Evolutionary conservation across 2,329 filamentous ascomycete genomes (phyloP).

Genomic region (Diplodia scrobiculata): DNA sequence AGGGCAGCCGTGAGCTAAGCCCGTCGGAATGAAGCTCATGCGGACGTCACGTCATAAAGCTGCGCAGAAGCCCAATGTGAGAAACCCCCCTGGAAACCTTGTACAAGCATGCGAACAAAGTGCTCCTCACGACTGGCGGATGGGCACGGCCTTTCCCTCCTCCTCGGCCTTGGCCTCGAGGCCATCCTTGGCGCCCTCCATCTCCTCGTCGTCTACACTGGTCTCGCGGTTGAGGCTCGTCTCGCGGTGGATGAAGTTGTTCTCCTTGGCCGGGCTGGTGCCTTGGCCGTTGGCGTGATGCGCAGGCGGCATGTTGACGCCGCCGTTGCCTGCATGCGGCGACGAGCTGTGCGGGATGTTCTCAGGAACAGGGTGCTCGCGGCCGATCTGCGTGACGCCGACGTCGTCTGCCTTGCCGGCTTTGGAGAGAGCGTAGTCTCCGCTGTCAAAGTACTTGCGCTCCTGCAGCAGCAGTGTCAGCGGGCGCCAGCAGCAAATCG

Average conservation of each 20-base stretch:
- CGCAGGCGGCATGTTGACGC: slow-evolving; percentile 30
- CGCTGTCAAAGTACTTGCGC: slow-evolving; percentile 95
- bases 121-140: slow-evolving; percentile 27
- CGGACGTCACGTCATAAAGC: slow-evolving; percentile 27
- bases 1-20: slow-evolving; percentile 17
- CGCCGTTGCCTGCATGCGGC: slow-evolving; percentile 49
- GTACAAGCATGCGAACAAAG: slow-evolving; percentile 8
- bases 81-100: slow-evolving; percentile 8
- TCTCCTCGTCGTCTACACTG: slow-evolving; percentile 60
- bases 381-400: slow-evolving; percentile 89
- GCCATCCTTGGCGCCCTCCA: slow-evolving; percentile 43
- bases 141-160: slow-evolving; percentile 29
- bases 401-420: slow-evolving; percentile 94
- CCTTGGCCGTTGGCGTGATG: slow-evolving; percentile 54
- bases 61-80: slow-evolving; percentile 26
- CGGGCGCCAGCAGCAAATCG: not conserved
- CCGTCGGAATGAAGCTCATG: slow-evolving; percentile 18
- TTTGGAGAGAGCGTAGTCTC: slow-evolving; percentile 94
- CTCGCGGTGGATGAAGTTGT: slow-evolving; percentile 80
- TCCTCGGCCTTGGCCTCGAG: slow-evolving; percentile 39
- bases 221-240: slow-evolving; percentile 76
- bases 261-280: slow-evolving; percentile 86
- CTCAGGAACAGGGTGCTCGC: slow-evolving; percentile 90
- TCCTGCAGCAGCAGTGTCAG: slow-evolving; percentile 56
- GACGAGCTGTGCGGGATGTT: slow-evolving; percentile 89